Conservation (phyloP, 306 rosid genomes). For the Vicia sativa region DNA sequence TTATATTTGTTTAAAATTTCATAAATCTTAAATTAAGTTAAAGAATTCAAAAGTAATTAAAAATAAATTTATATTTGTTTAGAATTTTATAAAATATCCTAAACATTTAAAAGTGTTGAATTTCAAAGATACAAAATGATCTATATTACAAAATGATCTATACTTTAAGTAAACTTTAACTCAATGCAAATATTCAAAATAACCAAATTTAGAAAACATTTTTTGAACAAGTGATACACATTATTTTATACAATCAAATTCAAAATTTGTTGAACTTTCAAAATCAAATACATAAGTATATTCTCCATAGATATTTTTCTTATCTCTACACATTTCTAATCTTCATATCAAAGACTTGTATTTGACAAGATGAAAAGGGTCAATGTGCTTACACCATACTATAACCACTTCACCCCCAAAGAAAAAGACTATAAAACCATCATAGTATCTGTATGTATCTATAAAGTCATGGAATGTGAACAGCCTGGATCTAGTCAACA, state of each 20-base stretch:
- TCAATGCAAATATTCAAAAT: background rate
- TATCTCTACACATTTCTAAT: background rate
- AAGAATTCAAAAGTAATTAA: too few relatives aligned
- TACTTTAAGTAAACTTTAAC: background rate
- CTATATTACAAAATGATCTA: too few relatives aligned
- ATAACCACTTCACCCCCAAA: background rate
- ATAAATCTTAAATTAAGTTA: too few relatives aligned
- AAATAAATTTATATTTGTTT: too few relatives aligned
- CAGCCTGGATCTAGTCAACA: constrained; percentile 49
- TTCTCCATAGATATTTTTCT: background rate
- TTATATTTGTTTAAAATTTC: too few relatives aligned
- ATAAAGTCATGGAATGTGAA: background rate
- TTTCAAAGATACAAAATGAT: too few relatives aligned
- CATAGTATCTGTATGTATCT: background rate
- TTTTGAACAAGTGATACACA: background rate
- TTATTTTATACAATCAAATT: background rate
- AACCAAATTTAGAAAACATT: background rate
- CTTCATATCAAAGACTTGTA: background rate
- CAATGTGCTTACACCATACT: background rate
- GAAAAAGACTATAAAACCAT: background rate
- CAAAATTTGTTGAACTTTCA: background rate
- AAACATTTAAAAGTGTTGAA: too few relatives aligned
- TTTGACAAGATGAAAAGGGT: constrained; percentile 14
- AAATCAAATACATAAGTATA: background rate
- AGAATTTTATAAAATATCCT: too few relatives aligned